Evolutionary conservation across 805 yeast species (phyloP), one percentile per base, ranked within the genome.

Genomic region (Metschnikowia gelsemii): DNA sequence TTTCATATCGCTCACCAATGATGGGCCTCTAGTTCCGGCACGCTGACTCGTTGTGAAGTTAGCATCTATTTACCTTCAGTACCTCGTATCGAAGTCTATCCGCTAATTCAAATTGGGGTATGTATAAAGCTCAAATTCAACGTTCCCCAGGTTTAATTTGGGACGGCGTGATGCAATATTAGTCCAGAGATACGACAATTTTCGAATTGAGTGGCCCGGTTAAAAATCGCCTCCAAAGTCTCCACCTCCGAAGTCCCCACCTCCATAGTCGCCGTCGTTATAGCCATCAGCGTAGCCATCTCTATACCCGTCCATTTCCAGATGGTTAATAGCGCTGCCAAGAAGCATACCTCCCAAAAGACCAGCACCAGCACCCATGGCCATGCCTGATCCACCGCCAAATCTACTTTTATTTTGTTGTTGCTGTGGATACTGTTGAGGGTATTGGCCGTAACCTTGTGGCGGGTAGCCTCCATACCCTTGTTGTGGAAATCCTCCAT

Each of bases 331-430:
- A 32, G 75, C 74, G 26, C 70, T 64, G 7, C 73, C 75, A 32
- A 80, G 53, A 49, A 79, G 51, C 62, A 75, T 62, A 32, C 86
- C 87, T 42, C 86, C 87, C 7, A 80, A 54, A 40, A 81, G 58
- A 61, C 87, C 88, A 39, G 70, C 75, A 13, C 72, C 73, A 2
- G 64, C 63, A 45, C 73, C 75, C 61, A 69, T 43, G 21, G 70
- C 70, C 64, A 80, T 73, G 35, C 70, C 64, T 6, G 47, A 40
- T 4, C 63, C 57, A 12, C 59, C 52, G 9, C 77, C 80, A 33
- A 71, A 49, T 43, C 75, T 54, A 33, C 61, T 34, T 61, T 63
- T 26, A 63, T 54, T 32, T 32, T 42, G 57, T 30, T 38, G 57
- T 43, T 35, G 49, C 28, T 38, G 42, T 20, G 21, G 22, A 14